phyloP scores from a whole-genome alignment of 2,329 filamentous ascomycete genomes.

The Nothophaeocryptopus gaeumannii region DNA sequence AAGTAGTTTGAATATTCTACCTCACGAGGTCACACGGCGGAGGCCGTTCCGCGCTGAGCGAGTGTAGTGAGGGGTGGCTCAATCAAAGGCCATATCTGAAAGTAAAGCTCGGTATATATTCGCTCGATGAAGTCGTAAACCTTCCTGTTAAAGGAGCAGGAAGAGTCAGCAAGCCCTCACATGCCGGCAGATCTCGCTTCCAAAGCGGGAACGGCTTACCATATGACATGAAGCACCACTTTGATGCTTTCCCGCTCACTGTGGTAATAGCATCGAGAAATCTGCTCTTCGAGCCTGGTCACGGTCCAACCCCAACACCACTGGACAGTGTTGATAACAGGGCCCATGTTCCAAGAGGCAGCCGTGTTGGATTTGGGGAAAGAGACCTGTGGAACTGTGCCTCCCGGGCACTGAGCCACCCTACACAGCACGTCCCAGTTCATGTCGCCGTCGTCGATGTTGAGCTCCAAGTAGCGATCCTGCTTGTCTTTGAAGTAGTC shows the following conservation, averaged over 20 bases:
- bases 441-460: slow-evolving; percentile 24
- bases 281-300: slow-evolving; percentile 28
- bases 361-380: slow-evolving; percentile 31
- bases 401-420: slow-evolving; percentile 22
- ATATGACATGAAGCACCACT: slow-evolving; percentile 19
- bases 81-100: slow-evolving; percentile 13
- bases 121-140: slow-evolving; percentile 27
- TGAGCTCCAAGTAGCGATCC: slow-evolving; percentile 24
- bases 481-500: slow-evolving; percentile 24
- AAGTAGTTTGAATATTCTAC: no score
- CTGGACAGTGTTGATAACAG: slow-evolving; percentile 22
- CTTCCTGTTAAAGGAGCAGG: background rate
- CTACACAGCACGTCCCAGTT: slow-evolving; percentile 26
- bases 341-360: slow-evolving; percentile 27
- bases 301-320: slow-evolving; percentile 29
- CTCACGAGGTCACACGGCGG: background rate
- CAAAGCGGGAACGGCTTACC: slow-evolving; percentile 7
- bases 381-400: slow-evolving; percentile 12
- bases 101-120: slow-evolving; percentile 30
- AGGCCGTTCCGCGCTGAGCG: background rate
- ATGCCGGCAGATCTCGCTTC: no score
- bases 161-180: no score
- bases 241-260: slow-evolving; percentile 19
- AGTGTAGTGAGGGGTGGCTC: slow-evolving; percentile 5
- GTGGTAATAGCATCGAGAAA: slow-evolving; percentile 24